A percentile compares a stretch with the other conserved stretches of the same genome.
Conservation (phyloP, 345 rosid genomes). For the Kernera saxatilis region DNA sequence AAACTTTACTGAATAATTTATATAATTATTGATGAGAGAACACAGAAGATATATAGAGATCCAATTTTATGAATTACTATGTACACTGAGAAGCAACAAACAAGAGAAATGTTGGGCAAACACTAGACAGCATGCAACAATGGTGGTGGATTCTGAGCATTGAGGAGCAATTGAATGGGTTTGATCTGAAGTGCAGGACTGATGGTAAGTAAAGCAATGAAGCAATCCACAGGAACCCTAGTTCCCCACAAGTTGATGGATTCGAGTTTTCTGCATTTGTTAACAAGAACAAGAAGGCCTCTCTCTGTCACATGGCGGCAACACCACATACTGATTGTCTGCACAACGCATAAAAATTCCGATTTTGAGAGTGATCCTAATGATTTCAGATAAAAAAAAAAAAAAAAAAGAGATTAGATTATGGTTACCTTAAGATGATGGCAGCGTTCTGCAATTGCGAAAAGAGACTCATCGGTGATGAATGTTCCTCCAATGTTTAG, state of each 20-base stretch:
- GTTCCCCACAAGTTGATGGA: constrained; percentile 89
- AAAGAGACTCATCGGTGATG: constrained; percentile 73
- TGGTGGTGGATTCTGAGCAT: constrained; percentile 35
- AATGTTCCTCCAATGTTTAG: constrained; percentile 90
- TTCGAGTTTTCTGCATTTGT: constrained; percentile 64
- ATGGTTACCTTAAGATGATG: constrained; percentile 58
- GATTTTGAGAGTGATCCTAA: neutral
- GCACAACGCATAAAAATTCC: neutral
- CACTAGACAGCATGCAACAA: constrained; percentile 44
- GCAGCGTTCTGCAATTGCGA: constrained; percentile 70
- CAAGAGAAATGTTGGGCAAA: neutral
- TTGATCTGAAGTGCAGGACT: constrained; percentile 74
- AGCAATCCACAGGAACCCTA: constrained; percentile 61
- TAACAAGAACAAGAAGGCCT: constrained; percentile 61
- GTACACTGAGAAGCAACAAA: neutral
- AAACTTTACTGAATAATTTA: neutral
- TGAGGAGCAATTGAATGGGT: constrained; percentile 36
- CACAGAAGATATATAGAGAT: neutral
- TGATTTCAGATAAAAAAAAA: neutral
- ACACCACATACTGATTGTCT: constrained; percentile 82
- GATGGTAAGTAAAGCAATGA: constrained; percentile 50
- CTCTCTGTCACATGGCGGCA: constrained; percentile 81
- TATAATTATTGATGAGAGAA: neutral
- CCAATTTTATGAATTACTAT: constrained; percentile 24
- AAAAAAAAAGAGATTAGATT: neutral